These are phyloP conservation scores for Geoglossum glabrum DNA, from an alignment of 495 filamentous ascomycete species.

Conservation along the genomic window DNA sequence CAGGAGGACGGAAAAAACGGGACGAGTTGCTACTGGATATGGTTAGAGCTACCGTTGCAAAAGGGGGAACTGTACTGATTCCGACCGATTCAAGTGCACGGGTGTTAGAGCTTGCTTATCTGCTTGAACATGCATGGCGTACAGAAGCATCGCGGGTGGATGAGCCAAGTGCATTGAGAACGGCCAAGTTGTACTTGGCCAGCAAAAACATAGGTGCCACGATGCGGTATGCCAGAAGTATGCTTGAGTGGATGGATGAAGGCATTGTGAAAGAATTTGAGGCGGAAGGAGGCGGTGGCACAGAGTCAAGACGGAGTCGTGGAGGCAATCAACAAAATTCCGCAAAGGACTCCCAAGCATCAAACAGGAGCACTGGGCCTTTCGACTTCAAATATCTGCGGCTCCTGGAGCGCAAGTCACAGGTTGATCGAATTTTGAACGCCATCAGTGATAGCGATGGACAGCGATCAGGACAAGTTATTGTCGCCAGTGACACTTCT, in stretches of 20 bases:
- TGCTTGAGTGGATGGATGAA: constrained; percentile 99
- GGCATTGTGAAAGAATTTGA: constrained; percentile 82
- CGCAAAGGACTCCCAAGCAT: constrained; percentile 19
- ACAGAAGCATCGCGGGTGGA: constrained; percentile 33
- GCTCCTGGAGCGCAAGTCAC: constrained; percentile 47
- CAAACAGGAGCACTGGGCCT: constrained; percentile 36
- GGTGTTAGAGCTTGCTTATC: constrained; percentile 79
- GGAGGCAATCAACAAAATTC: constrained; percentile 13
- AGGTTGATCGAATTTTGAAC: constrained; percentile 41
- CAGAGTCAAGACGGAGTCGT: constrained; percentile 15
- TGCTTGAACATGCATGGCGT: constrained; percentile 82
- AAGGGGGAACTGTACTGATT: constrained; percentile 85
- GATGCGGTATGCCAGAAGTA: constrained; percentile 74
- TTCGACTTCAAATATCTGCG: constrained; percentile 82
- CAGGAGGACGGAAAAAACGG: constrained; percentile 53
- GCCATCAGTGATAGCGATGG: constrained; percentile 22
- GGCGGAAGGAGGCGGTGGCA: constrained; percentile 25
- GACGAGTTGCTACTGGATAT: constrained; percentile 72
- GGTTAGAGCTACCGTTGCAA: constrained; percentile 52
- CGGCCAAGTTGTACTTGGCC: constrained; percentile 59
- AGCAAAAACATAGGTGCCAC: constrained; percentile 62
- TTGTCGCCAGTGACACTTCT: constrained; percentile 76
- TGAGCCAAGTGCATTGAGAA: constrained; percentile 31
- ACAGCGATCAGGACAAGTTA: constrained; percentile 40
- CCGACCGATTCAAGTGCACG: constrained; percentile 88